Base-by-base conservation (phyloP, 768 basidiomycete species). In the Collybia mongolica region DNA sequence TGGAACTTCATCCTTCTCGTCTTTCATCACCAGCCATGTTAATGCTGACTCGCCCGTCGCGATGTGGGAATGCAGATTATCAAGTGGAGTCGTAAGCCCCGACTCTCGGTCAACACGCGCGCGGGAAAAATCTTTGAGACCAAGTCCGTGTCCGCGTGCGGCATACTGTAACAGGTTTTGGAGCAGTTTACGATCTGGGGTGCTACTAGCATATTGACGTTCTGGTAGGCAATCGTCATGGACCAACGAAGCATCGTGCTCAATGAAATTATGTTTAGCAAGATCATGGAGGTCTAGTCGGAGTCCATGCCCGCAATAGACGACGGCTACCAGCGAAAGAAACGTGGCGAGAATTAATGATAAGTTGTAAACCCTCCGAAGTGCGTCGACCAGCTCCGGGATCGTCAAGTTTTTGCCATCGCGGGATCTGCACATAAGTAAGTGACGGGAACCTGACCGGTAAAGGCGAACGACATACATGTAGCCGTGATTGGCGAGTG, bases 401-500 rank as follows among this genome's bases (percentile, higher is more conserved):
- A 72, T 65, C 7, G 72, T 69, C 17, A 85, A 56, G 20, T 78
- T 73, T 54, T 73, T 74, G 7, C 83, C 83, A 54, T 78, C 66
- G 2, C 82, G 76, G 29, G 73, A 65, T 42, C 83, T 84, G 41
- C 1, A 32, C 32, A 14, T 11, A 32, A 14, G 11, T 32, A 14
- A 32, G 3, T 4, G 8, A 14, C 32, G 11, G 2, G 11, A 9
- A 23, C 20, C 17, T 0, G 8, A 19, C 11, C 49, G 28, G 39
- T 11, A 41, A 44, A 49, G 3, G 5, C 4, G 29, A 45, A 22
- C 6, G 44, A 73, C 85, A 62, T 60, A 89, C 87, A 90, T 67
- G 49, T 82, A 89, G 1, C 85, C 84, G 47, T 90, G 85, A 57
- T 90, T 90, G 0, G 88, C 87, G 54, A 90, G 74, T 0, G 83